A percentile compares a stretch with the other conserved stretches of the same genome.
Evolutionary conservation across 2,329 filamentous ascomycete species (phyloP).

Genomic region (Colletotrichum karsti): DNA sequence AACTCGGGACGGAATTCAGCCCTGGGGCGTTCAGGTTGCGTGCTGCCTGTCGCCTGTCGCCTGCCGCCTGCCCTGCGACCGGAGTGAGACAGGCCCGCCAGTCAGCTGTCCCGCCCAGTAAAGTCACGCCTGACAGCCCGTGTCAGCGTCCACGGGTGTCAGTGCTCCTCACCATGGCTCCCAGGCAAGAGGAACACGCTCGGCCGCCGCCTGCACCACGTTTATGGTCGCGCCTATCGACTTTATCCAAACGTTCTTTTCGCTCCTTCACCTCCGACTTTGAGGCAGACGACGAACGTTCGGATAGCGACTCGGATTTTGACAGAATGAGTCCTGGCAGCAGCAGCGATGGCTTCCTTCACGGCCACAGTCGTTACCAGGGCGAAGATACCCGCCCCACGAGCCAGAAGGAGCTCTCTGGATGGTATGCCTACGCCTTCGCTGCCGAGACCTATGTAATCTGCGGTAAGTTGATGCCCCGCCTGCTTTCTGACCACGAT

Average conservation of each 20-base stretch:
- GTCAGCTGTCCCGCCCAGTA: constrained; percentile 20
- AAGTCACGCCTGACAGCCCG: constrained; percentile 9
- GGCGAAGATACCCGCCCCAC: constrained; percentile 92
- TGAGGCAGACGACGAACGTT: constrained; percentile 76
- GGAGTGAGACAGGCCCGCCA: constrained; percentile 18
- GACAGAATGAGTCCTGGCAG: constrained; percentile 45
- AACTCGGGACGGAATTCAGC: not conserved
- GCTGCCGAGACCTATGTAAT: constrained; percentile 97
- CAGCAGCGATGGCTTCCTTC: constrained; percentile 46
- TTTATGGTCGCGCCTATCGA: constrained; percentile 58
- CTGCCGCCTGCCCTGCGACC: too few relatives aligned
- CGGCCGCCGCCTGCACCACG: constrained; percentile 52
- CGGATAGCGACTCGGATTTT: constrained; percentile 47
- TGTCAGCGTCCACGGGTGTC: too few relatives aligned
- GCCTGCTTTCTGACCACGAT: not conserved
- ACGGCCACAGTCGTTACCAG: constrained; percentile 63
- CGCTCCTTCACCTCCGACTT: constrained; percentile 70
- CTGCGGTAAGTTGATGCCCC: constrained; percentile 70
- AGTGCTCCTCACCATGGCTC: constrained; percentile 26
- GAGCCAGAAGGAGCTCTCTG: constrained; percentile 84
- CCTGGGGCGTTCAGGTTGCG: constrained; percentile 6
- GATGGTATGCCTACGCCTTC: constrained; percentile 97
- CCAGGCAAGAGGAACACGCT: constrained; percentile 30
- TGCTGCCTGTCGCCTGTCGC: too few relatives aligned
- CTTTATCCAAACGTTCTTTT: constrained; percentile 63